Evolutionary conservation across 2,329 filamentous ascomycete species (phyloP), one percentile per base, ranked within the genome.

Genomic region (Aphanocladium album): DNA sequence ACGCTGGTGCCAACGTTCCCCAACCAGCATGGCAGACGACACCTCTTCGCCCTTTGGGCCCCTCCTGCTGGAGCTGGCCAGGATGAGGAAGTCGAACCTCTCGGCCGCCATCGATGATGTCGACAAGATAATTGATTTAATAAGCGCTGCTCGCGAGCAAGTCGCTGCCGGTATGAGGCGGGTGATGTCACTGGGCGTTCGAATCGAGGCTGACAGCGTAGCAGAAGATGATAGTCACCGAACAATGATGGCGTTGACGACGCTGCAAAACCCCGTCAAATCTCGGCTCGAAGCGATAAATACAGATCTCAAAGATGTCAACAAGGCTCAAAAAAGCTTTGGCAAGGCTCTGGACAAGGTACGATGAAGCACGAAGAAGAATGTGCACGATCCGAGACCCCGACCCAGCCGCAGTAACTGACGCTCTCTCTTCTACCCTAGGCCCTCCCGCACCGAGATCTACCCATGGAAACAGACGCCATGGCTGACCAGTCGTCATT

Each of bases 331-430:
- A 61, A 91, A 88, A 72, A 89, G 88, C 65, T 96, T 96, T 73
- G 87, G 87, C 66, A 96, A 93, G 71, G 86, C 90, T 6, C 79
- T 99, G 33, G 91, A 96, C 73, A 91, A 89, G 80, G 90, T 90
- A 73, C 46, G 75, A 62, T n/a, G n/a, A n/a, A n/a, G n/a, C 37
- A 5, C 25, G 17, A 35, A 33, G 25, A 8, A 53, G 11, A 8
- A 33, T n/a, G n/a, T n/a, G n/a, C n/a, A n/a, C n/a, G n/a, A 41
- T 35, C 2, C 30, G 30, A 35, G 16, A 3, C 43, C 16, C 16
- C 46, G 39, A 17, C n/a, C 21, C 14, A 9, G 30, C 37, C 27
- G 49, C 33, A 52, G 61, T 71, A 60, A 71, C 66, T 52, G 35
- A 41, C 21, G 53, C 30, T 43, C 41, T 17, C 52, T 14, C 23